These are phyloP conservation scores for Chlorella sp. DNA, from an alignment of 139 green algal genomes.

Conservation along the genomic window DNA sequence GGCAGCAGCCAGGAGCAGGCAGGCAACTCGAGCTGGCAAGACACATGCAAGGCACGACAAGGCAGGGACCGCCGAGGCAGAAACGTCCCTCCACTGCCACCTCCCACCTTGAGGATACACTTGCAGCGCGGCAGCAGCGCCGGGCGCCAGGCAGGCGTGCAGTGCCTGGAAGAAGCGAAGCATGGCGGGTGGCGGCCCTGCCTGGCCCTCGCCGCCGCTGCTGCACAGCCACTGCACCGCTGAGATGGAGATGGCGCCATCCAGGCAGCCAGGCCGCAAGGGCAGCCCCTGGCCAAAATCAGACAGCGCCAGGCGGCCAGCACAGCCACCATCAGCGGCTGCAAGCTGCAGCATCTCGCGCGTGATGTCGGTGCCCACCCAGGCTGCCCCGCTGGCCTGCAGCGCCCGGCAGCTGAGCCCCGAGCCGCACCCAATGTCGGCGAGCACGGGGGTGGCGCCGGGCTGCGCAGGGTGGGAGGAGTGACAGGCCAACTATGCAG, in stretches of 20 bases:
- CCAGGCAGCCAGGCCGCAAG: constrained; percentile 72
- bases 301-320: constrained; percentile 49
- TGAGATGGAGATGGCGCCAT: constrained; percentile 76
- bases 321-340: background rate
- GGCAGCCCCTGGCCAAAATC: constrained; percentile 89
- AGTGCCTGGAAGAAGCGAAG: constrained; percentile 26
- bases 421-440: constrained; percentile 94
- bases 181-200: background rate
- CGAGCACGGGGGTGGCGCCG: constrained; percentile 1
- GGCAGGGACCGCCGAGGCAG: background rate
- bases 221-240: constrained; percentile 57
- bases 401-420: constrained; percentile 81
- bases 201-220: background rate
- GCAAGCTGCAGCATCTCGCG: constrained; percentile 70
- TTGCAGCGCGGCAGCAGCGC: constrained; percentile 35
- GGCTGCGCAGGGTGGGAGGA: background rate
- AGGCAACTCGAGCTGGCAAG: no score
- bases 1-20: background rate
- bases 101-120: constrained; percentile 40
- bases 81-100: background rate
- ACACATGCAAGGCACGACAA: background rate
- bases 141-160: constrained; percentile 13
- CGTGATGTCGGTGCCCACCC: constrained; percentile 93
- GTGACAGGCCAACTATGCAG: background rate
- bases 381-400: constrained; percentile 68